Evolutionary conservation across 441 rosid genomes (phyloP), one percentile per base, ranked within the genome.

Genomic region (Gossypium davidsonii): DNA sequence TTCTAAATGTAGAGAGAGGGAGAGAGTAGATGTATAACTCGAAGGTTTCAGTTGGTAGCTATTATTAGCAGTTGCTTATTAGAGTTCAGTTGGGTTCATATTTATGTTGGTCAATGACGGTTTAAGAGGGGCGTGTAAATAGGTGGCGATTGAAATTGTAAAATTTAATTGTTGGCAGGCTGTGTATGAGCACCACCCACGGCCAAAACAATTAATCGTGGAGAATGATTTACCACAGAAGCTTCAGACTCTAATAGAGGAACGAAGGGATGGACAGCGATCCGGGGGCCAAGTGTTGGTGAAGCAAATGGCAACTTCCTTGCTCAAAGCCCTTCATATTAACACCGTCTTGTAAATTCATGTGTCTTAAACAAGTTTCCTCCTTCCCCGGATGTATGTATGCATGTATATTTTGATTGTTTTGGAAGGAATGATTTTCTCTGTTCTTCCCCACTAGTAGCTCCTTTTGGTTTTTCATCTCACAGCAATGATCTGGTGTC

Each of bases 271-370:
- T 28, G 98, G 97, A 57, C 99, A 91, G 73, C 86, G 94, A 57
- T 93, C 91, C 7, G 99, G 99, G 71, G 99, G 99, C 14, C 99
- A 95, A 80, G 97, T 91, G 34, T 74, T 93, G 76, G 98, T 95
- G 53, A 95, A 95, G 80, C 99, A 95, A 83, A 95, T 95, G 98
- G 99, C 98, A 17, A 95, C 97, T 25, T 95, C 97, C 0, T 88
- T 95, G 28, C 99, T 93, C 20, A 91, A 94, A 80, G 88, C 89
- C 12, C 89, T 85, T 73, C 90, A 91, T 75, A 83, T 78, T 67
- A 90, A 87, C 78, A 88, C 91, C 0, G 90, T 89, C 69, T 73
- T 87, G 83, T 87, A 83, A 21, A 53, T 53, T 78, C 66, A 20
- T 20, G 46, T 37, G 70, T 15, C 52, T 34, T 34, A 51, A 51